Base-by-base conservation (phyloP, 177 flowering plant species). In the Tripterygium wilfordii region DNA sequence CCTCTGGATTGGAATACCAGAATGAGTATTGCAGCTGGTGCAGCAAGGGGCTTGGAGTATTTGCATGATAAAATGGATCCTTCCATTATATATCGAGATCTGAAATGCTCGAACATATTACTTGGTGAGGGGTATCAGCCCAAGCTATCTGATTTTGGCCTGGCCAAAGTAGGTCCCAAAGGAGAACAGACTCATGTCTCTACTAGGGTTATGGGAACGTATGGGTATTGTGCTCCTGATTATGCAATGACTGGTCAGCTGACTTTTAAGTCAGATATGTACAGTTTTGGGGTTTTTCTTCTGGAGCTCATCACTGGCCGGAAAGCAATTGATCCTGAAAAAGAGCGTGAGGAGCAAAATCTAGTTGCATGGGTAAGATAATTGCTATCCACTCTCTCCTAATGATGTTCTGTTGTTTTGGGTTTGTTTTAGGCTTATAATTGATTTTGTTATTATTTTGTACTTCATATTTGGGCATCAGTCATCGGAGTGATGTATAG, bases 161-260 rank as follows among this genome's bases (percentile, higher is more conserved):
- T 88, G 68, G 92, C 96, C 10, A 82, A 84, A 69, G 79, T 80
- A 42, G 96, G 96, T 3, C 96, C 96, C 0, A 62, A 58, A n/a
- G 96, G 96, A 18, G 90, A 81, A 60, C 56, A 76, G 17, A 82
- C 96, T 4, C 92, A 87, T 72, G 92, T 84, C 18, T 82, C 92
- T 16, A 84, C 92, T 2, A 69, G 92, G 65, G 92, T 84, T 63
- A 88, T 87, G 96, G 92, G 96, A 41, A 87, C 92, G 14, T 80
- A 84, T 48, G 96, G 96, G 24, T 87, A 87, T 45, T 87, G 92
- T 63, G 96, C 95, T 9, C 96, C 96, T 4, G 90, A 88, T 48
- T 84, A 88, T 68, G 96, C 90, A 19, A 80, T 82, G 88, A 80
- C 90, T 0, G 94, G 94, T 15, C 90, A 82, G 62, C 74, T 88